Evolutionary conservation across 2,329 filamentous ascomycete species (phyloP), one percentile per base, ranked within the genome.

Genomic region (Fusarium ramigenum): DNA sequence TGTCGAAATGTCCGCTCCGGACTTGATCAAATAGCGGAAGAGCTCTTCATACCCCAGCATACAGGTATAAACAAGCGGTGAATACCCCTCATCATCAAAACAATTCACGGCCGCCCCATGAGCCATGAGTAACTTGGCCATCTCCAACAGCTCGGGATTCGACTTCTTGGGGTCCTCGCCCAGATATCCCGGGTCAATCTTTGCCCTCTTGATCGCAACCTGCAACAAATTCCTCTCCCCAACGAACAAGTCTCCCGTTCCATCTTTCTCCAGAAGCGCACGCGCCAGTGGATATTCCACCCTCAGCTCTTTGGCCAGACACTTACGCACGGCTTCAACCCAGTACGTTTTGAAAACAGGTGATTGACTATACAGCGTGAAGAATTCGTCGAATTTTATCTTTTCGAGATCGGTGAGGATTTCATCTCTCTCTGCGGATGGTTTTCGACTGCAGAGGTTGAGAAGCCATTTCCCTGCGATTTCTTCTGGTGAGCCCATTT

Each of bases 371-470:
- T 72, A 4, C 1, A 64, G 16, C 6, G 0, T 8, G 19, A 72
- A 69, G 39, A 72, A 72, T 23, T 72, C 69, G 10, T 72, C 47
- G 11, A 72, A 40, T 9, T 72, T 72, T 7, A 60, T 15, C 2
- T 39, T 43, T 21, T 71, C 69, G 4, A 71, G 69, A 0, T 21
- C 14, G 15, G 69, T 69, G 9, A 72, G 37, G 0, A 53, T 7
- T 8, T 58, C 34, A 4, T 60, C 62, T n/a, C 23, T 54, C 14
- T 58, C 6, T 14, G 12, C 6, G 4, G 46, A 46, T 4, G 25
- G n/a, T 0, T 43, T 7, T 1, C 15, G n/a, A 6, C 57, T 66
- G 28, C 58, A 72, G 8, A 71, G 39, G 30, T 18, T 43, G 10
- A 71, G 21, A 0, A 71, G 52, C 69, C 69, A 71, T 42, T 64